These are phyloP conservation scores for Xylaria polymorpha DNA, from an alignment of 2,329 filamentous ascomycete genomes.

Conservation along the genomic window DNA sequence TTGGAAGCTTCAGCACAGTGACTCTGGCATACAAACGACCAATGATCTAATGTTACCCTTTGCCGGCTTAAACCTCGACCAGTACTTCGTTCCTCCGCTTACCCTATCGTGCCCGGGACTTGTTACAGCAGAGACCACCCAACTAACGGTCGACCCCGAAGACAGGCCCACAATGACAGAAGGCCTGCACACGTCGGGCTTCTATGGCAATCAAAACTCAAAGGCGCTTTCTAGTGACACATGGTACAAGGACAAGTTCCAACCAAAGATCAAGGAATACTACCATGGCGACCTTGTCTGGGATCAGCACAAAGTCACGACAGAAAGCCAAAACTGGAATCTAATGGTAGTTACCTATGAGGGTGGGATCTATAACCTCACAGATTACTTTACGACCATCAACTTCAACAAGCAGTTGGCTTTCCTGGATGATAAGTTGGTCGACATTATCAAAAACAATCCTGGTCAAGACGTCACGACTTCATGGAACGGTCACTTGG, in stretches of 20 bases:
- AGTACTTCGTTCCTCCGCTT: conserved; percentile 87
- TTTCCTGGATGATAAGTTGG: conserved; percentile 78
- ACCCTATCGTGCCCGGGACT: conserved; percentile 77
- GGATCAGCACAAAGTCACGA: conserved; percentile 67
- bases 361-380: conserved; percentile 85
- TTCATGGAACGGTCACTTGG: conserved; percentile 68
- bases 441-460: conserved; percentile 76
- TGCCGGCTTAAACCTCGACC: conserved; percentile 80
- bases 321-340: conserved; percentile 73
- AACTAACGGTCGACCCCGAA: conserved; percentile 56
- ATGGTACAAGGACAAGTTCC: conserved; percentile 83
- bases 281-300: conserved; percentile 89
- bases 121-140: conserved; percentile 67
- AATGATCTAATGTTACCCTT: conserved; percentile 78
- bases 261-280: conserved; percentile 83
- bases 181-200: conserved; percentile 79
- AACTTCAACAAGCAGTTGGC: conserved; percentile 65
- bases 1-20: conserved; percentile 86
- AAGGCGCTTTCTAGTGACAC: conserved; percentile 70
- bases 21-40: conserved; percentile 71
- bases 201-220: conserved; percentile 63
- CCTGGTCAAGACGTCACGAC: conserved; percentile 82
- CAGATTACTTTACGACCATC: conserved; percentile 87
- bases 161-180: conserved; percentile 65
- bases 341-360: conserved; percentile 85